Conservation (phyloP, 345 rosid species). For the Eucalyptus dawsonii region DNA sequence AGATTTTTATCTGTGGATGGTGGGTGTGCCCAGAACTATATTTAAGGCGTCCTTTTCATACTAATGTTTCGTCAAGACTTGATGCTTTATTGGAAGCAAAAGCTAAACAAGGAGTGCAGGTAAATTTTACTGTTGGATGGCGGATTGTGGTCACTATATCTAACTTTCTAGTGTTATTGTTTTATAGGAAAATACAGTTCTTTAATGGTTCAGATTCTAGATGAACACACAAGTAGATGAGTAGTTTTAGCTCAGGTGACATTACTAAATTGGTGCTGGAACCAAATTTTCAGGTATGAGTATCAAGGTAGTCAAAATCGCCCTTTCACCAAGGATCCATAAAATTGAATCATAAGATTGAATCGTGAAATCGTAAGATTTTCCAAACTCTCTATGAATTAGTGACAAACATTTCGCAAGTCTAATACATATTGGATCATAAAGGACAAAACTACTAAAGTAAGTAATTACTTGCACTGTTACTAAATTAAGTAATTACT, state of each 20-base stretch:
- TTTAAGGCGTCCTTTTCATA: constrained; percentile 75
- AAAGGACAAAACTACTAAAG: neutral
- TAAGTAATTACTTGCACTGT: neutral
- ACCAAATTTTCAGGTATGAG: neutral
- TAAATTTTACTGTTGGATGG: neutral
- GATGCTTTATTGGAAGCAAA: constrained; percentile 90
- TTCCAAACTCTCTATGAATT: neutral
- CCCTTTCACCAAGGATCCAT: neutral
- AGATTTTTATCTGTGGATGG: constrained; percentile 99
- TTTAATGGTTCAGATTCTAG: neutral
- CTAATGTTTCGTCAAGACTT: constrained; percentile 66
- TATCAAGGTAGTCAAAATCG: neutral
- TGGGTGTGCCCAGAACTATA: constrained; percentile 99
- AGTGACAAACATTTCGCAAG: neutral
- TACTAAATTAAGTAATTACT: neutral
- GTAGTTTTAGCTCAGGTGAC: neutral
- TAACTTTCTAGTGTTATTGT: neutral
- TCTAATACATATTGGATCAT: neutral
- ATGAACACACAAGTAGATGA: neutral
- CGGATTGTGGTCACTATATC: neutral
- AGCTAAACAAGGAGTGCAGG: constrained; percentile 99
- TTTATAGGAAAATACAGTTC: neutral
- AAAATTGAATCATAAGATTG: neutral
- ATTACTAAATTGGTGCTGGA: neutral
- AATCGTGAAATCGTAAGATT: neutral